phyloP scores from a whole-genome alignment of 768 basidiomycete genomes.

The Boletus subcaerulescens region DNA sequence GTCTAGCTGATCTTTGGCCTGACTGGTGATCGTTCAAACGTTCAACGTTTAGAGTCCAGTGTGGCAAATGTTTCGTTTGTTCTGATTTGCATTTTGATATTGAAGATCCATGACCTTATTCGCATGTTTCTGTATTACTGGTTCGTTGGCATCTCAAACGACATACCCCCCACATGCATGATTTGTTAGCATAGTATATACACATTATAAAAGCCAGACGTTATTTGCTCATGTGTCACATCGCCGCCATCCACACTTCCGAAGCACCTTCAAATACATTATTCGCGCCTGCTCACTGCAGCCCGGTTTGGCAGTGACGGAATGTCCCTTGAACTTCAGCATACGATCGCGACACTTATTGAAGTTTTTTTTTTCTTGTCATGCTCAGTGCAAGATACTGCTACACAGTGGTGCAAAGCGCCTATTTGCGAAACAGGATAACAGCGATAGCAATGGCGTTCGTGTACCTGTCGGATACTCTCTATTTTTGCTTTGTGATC shows the following conservation, averaged over 20 bases:
- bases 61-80: not conserved
- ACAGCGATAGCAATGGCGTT: slow-evolving; percentile 18
- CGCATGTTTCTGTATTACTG: slow-evolving; percentile 9
- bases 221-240: too few species aligned
- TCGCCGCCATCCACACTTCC: too few species aligned
- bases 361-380: slow-evolving; percentile 42
- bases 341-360: slow-evolving; percentile 64
- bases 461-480: too few species aligned
- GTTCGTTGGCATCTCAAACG: slow-evolving; percentile 13
- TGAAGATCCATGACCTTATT: not conserved
- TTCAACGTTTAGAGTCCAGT: too few species aligned
- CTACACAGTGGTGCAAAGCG: slow-evolving; percentile 71
- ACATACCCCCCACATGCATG: slow-evolving; percentile 26
- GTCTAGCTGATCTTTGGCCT: slow-evolving; percentile 57
- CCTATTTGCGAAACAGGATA: slow-evolving; percentile 49
- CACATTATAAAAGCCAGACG: too few species aligned
- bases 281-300: slow-evolving; percentile 49
- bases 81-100: slow-evolving; percentile 2
- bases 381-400: slow-evolving; percentile 41
- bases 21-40: slow-evolving; percentile 45
- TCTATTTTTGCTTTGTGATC: too few species aligned
- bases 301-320: slow-evolving; percentile 74
- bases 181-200: slow-evolving; percentile 15
- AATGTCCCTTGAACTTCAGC: slow-evolving; percentile 70
- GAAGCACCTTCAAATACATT: too few species aligned